A percentile compares a stretch with the other conserved stretches of the same genome.
Evolutionary conservation across 179 eudicot species (phyloP).

Genomic region (Spinacia oleracea): DNA sequence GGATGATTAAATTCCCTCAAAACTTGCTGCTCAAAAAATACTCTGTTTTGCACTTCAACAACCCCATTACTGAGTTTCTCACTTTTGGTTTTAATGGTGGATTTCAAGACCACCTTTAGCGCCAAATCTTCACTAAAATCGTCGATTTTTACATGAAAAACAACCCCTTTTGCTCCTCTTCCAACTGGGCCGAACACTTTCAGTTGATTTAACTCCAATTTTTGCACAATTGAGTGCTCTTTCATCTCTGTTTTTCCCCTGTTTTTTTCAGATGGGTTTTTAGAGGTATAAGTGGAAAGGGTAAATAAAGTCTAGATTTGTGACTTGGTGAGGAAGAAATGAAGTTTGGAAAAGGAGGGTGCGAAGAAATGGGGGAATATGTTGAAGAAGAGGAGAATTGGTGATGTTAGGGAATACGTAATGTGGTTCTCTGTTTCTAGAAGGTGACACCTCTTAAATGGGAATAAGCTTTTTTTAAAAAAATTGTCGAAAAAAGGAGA

Average conservation of each 20-base stretch:
- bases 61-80: conserved; percentile 15
- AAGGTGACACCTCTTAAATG: not conserved
- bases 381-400: not conserved
- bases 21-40: conserved; percentile 63
- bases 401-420: conserved; percentile 25
- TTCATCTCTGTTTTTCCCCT: conserved; percentile 6
- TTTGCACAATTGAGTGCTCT: conserved; percentile 10
- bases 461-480: too few species aligned
- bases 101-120: conserved; percentile 59
- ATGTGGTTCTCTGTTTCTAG: conserved; percentile 14
- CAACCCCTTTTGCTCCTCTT: conserved; percentile 92
- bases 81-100: conserved; percentile 41
- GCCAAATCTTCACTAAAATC: conserved; percentile 46
- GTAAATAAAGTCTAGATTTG: too few species aligned
- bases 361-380: conserved; percentile 13
- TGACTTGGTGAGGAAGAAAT: conserved; percentile 26
- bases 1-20: conserved; percentile 58
- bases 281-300: not conserved
- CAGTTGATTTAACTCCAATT: conserved; percentile 30
- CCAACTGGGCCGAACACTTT: conserved; percentile 60
- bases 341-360: not conserved
- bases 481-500: not conserved
- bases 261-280: not conserved
- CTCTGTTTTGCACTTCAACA: conserved; percentile 37
- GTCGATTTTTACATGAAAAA: conserved; percentile 50